Evolutionary conservation across 345 rosid genomes (phyloP).

Genomic region (Excoecaria agallocha): DNA sequence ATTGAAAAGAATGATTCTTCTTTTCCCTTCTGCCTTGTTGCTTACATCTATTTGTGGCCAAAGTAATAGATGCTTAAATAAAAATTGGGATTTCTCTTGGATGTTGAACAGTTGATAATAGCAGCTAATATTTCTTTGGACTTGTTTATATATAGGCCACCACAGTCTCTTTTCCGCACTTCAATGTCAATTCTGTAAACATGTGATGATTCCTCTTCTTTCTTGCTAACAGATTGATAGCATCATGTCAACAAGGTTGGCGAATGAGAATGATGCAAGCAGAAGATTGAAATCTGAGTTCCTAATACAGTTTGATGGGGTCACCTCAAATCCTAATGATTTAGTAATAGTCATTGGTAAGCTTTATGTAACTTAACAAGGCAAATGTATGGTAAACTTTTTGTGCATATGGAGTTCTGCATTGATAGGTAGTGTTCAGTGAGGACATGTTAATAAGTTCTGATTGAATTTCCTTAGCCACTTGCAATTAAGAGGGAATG

Average conservation of each 20-base stretch:
- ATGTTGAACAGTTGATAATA: neutral
- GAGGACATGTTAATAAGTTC: neutral
- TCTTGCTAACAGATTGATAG: conserved; percentile 73
- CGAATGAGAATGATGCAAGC: conserved; percentile 88
- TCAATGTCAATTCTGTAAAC: neutral
- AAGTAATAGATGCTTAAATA: conserved; percentile 4
- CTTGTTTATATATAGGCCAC: no score
- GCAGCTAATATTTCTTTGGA: neutral
- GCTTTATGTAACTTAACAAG: conserved; percentile 18
- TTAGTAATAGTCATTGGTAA: conserved; percentile 85
- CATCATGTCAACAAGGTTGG: conserved; percentile 82
- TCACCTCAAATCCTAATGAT: conserved; percentile 80
- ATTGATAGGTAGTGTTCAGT: neutral
- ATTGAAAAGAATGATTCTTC: neutral
- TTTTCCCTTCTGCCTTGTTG: conserved; percentile 7
- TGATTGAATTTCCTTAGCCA: neutral
- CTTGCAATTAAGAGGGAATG: neutral
- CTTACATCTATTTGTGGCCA: neutral
- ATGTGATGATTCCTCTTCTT: conserved; percentile 6
- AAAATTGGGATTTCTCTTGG: neutral
- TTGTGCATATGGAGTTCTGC: neutral
- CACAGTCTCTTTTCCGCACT: neutral
- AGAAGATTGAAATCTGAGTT: conserved; percentile 94
- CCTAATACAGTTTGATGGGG: conserved; percentile 90
- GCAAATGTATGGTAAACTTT: neutral